Percentiles rank a stretch among this genome's conserved stretches.
phyloP scores from a whole-genome alignment of 2,329 filamentous ascomycete genomes.

The Incumbomyces delicatus region DNA sequence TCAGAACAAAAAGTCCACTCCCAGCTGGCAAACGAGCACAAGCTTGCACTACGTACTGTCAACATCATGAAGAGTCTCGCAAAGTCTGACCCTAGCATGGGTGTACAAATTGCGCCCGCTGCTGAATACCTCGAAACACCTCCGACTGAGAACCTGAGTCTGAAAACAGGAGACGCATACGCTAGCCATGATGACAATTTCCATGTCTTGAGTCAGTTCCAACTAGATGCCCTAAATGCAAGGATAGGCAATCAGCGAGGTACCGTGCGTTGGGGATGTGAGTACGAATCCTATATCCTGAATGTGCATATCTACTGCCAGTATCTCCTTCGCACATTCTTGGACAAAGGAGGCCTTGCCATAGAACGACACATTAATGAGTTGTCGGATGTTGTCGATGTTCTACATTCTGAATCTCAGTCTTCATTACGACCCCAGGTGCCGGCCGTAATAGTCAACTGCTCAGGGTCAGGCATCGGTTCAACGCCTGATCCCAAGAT shows the following conservation, averaged over 20 bases:
- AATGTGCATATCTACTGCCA: constrained; percentile 37
- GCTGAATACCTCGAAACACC: constrained; percentile 35
- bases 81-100: constrained; percentile 26
- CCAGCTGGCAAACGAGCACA: constrained; percentile 28
- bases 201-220: constrained; percentile 21
- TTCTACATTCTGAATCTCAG: background rate
- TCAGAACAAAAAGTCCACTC: background rate
- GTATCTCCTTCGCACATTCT: constrained; percentile 32
- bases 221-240: constrained; percentile 21
- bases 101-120: constrained; percentile 29
- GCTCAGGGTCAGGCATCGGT: constrained; percentile 34
- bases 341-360: constrained; percentile 29
- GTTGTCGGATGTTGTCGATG: constrained; percentile 30
- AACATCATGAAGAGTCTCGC: constrained; percentile 29
- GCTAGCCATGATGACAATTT: constrained; percentile 29
- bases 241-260: background rate
- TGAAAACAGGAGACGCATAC: constrained; percentile 20
- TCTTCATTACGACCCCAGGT: too few species aligned
- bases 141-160: constrained; percentile 19
- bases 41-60: constrained; percentile 31
- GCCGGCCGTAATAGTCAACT: constrained; percentile 30
- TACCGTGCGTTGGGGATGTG: constrained; percentile 32
- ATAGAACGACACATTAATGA: constrained; percentile 18
- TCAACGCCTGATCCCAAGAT: constrained; percentile 27
- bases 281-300: constrained; percentile 33